Evolutionary conservation across 768 basidiomycete species (phyloP), one percentile per base, ranked within the genome.

Genomic region (Leccinum barrowsii): DNA sequence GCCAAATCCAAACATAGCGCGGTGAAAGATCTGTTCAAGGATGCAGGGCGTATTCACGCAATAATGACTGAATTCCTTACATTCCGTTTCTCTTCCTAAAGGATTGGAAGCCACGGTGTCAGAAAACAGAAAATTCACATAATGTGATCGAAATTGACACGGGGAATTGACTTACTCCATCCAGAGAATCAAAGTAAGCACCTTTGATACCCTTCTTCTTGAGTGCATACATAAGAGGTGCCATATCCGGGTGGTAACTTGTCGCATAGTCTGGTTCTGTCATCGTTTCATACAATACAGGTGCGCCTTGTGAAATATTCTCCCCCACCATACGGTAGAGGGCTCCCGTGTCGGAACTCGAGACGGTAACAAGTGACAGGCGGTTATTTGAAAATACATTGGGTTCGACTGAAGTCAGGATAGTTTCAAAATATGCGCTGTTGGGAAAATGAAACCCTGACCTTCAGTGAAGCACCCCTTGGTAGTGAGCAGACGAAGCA

Each of bases 321-420:
- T 59, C 60, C 1, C 55, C 28, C 4, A 54, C 46, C 13, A 62
- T 32, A 10, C 57, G 55, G 0, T 57, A 55, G 11, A 66, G 56
- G 12, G 52, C 65, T 7, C 60, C 61, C 15, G 28, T 50, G 24
- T 0, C 50, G 24, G 54, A 66, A 26, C 10, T 56, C 17, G 66
- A 64, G 52, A 57, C 61, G 4, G 70, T 63, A 2, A 68, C 49
- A 13, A 72, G 64, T 3, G 74, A 75, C 21, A 74, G 60, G 13
- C 71, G 74, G 50, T 70, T 75, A 54, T 74, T 75, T 10, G 70
- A 69, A 58, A 71, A 75, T 0, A 55, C 54, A 21, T 73, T 64
- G 5, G 61, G 63, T 7, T 62, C 53, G 5, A 75, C 73, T 70
- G 21, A 34, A 44, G 21, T 40, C 2, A 40, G 10, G 4, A 32